phyloP scores from a whole-genome alignment of 164 flowering plant genomes.

The Protea cynaroides region DNA sequence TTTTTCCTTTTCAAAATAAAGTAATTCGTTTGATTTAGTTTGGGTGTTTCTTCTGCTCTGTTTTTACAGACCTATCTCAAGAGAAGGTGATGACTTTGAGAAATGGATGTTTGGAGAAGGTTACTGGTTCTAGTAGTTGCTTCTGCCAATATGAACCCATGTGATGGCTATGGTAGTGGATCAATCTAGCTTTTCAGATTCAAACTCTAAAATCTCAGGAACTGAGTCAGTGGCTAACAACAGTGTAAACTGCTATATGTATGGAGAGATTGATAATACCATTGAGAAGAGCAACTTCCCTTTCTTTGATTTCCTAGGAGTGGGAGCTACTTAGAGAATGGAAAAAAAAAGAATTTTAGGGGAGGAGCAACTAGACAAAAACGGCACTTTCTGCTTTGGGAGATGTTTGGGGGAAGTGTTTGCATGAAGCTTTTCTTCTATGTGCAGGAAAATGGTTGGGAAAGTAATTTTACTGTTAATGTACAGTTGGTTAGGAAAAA shows the following conservation, averaged over 20 bases:
- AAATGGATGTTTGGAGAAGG: background rate
- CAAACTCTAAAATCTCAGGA: background rate
- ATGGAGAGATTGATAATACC: background rate
- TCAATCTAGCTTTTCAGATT: background rate
- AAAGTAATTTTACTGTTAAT: too few species aligned
- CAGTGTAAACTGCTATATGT: background rate
- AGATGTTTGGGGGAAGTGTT: too few species aligned
- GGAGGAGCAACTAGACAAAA: background rate
- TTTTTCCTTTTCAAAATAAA: background rate
- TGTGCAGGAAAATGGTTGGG: too few species aligned
- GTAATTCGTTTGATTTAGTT: background rate
- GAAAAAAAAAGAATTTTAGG: too few species aligned
- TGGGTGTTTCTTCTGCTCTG: background rate
- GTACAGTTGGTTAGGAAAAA: too few species aligned
- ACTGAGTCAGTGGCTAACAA: background rate
- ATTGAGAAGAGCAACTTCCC: background rate
- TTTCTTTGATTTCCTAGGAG: background rate
- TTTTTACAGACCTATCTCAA: background rate
- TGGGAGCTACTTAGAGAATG: background rate
- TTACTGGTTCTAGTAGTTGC: background rate
- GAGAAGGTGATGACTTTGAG: background rate
- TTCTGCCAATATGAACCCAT: background rate
- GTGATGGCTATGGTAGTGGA: too few species aligned
- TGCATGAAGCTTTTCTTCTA: too few species aligned
- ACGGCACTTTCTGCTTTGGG: too few species aligned